Evolutionary conservation across 176 grass and related monocot species (phyloP).

Genomic region (Aegilops sharonensis): DNA sequence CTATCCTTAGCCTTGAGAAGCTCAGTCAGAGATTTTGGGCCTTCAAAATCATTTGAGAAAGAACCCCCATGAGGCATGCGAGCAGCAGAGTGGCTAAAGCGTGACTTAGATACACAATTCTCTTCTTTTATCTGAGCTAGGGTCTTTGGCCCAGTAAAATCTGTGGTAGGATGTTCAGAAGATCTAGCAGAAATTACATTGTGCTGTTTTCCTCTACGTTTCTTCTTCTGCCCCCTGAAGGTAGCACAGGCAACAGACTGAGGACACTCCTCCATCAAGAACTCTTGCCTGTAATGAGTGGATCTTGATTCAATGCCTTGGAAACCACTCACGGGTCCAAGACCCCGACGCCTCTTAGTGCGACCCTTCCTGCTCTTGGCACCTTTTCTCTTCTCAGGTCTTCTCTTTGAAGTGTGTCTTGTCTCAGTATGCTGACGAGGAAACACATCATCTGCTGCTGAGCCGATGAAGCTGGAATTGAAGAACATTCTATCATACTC

Average conservation of each 20-base stretch:
- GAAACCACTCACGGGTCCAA: conserved; percentile 5
- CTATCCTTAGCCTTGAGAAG: conserved; percentile 44
- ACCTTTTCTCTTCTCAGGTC: conserved; percentile 27
- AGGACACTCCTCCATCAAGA: conserved; percentile 10
- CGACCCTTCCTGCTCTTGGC: conserved; percentile 20
- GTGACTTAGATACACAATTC: conserved; percentile 31
- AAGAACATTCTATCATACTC: conserved; percentile 16
- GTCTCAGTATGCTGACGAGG: conserved; percentile 20
- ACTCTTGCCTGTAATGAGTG: not conserved
- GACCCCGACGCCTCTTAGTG: conserved; percentile 15
- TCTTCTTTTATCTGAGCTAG: conserved; percentile 57
- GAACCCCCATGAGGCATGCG: conserved; percentile 2
- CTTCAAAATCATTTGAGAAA: conserved; percentile 37
- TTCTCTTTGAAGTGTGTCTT: conserved; percentile 19
- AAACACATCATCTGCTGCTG: not conserved
- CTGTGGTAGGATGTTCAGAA: not conserved
- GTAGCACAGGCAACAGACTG: not conserved
- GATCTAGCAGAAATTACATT: conserved; percentile 4
- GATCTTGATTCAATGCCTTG: not conserved
- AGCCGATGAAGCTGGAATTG: not conserved
- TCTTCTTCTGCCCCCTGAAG: conserved; percentile 29
- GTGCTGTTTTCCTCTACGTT: conserved; percentile 32
- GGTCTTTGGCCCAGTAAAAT: conserved; percentile 45
- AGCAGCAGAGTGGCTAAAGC: not conserved
- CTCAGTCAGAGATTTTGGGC: conserved; percentile 39